Evolutionary conservation across 2,329 filamentous ascomycete genomes (phyloP).

Genomic region (Ceratocystiopsis sp.): DNA sequence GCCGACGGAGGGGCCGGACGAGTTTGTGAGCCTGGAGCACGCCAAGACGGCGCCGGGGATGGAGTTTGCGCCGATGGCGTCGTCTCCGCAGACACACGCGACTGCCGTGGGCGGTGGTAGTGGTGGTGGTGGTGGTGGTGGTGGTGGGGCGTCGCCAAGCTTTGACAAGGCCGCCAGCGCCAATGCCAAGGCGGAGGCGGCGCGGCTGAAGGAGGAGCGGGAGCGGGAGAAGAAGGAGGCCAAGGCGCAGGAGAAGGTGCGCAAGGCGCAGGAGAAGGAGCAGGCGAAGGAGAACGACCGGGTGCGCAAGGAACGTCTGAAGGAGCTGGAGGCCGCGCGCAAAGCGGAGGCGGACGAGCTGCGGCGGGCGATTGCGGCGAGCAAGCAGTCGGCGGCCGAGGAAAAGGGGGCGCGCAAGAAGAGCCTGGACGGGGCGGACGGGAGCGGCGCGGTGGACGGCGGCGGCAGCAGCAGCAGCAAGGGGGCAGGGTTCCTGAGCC

Average conservation of each 20-base stretch:
- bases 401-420: constrained; percentile 31
- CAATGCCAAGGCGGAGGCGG: constrained; percentile 9
- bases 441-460: constrained; percentile 14
- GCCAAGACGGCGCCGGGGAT: constrained; percentile 43
- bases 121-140: constrained; percentile 7
- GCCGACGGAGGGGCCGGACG: constrained; percentile 29
- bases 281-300: constrained; percentile 27
- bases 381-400: constrained; percentile 43
- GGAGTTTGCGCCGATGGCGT: constrained; percentile 11
- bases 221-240: constrained; percentile 54
- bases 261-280: constrained; percentile 28
- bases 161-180: constrained; percentile 6
- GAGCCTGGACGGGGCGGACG: constrained; percentile 20
- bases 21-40: constrained; percentile 45
- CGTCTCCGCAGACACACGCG: constrained; percentile 12
- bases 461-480: background rate
- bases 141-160: too few relatives aligned
- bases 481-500: constrained; percentile 33
- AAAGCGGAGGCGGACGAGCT: constrained; percentile 45
- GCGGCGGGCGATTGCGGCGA: constrained; percentile 46
- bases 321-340: constrained; percentile 18
- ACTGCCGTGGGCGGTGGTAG: constrained; percentile 17
- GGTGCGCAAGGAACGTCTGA: constrained; percentile 20
- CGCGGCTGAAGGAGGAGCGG: constrained; percentile 37
- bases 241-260: constrained; percentile 33